Evolutionary conservation across 345 rosid genomes (phyloP), one percentile per base, ranked within the genome.

Genomic region (Zanthoxylum bungeanum): DNA sequence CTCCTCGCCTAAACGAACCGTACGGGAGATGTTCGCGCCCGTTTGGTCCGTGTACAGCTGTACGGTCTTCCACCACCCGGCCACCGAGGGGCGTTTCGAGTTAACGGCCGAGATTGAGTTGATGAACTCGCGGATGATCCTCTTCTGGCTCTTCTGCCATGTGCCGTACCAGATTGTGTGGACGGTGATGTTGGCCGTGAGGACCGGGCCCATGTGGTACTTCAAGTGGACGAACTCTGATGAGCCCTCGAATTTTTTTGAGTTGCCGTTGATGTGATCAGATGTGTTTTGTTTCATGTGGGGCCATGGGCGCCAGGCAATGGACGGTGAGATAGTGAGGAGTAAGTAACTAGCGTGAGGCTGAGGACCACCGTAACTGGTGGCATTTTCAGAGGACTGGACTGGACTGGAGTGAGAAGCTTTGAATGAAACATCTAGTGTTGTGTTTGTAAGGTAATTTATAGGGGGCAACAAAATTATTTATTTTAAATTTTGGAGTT

Each of bases 131-230:
- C 96, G 88, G 74, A 95, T 90, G 73, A 92, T 87, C 70, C 86
- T 86, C 74, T 95, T 95, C 76, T 95, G 98, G 25, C 88, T 60
- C 56, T 71, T 84, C 28, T 78, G 68, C 98, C 98, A 95, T 64
- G 60, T 72, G 62, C 99, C 99, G 88, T 92, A 95, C 99, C 99
- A 95, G 75, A 95, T 95, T 30, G 87, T 65, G 80, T 92, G 91
- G 70, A 95, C 83, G 78, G 93, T 91, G 74, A 95, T 90, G 86
- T 89, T 87, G 78, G 82, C 84, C 50, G 99, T 86, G 66, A 95
- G 88, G 61, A 95, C 93, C 0, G 99, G 99, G 0, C 99, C 99
- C 97, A 89, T 89, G 71, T 95, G 99, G 87, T 92, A 92, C 64
- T 88, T 90, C 72, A 95, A 70, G 68, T 82, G 85, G 27, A 92